These are phyloP conservation scores for Lolium perenne DNA, from an alignment of 176 grass and related monocot species.

Conservation along the genomic window DNA sequence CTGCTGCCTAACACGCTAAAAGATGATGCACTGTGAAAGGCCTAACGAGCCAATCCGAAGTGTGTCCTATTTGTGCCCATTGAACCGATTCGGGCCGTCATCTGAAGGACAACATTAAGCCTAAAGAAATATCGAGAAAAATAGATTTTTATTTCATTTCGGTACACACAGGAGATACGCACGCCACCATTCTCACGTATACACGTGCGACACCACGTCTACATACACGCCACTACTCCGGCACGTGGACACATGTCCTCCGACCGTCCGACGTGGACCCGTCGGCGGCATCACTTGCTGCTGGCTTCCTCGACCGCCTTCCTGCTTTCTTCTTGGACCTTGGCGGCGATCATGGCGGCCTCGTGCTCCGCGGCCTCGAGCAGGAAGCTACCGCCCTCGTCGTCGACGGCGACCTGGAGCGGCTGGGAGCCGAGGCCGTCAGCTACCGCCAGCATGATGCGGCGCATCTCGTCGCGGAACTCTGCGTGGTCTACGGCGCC, in stretches of 20 bases:
- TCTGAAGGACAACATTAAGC: no score
- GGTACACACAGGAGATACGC: not conserved
- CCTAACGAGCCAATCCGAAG: not conserved
- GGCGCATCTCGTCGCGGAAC: conserved; percentile 85
- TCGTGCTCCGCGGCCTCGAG: conserved; percentile 87
- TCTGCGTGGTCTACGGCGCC: conserved; percentile 74
- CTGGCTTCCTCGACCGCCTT: not conserved
- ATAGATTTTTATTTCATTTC: not conserved
- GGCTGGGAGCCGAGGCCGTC: conserved; percentile 87
- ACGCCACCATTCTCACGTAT: not conserved
- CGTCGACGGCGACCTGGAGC: conserved; percentile 80
- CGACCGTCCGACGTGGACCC: not conserved
- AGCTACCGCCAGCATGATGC: conserved; percentile 92
- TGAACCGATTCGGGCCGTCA: not conserved
- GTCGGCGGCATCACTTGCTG: conserved; percentile 29
- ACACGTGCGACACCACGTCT: no score
- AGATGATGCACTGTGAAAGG: no score
- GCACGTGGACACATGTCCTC: no score
- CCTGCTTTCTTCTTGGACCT: conserved; percentile 35
- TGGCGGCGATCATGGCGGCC: conserved; percentile 58
- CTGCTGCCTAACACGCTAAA: no score
- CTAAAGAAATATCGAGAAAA: no score
- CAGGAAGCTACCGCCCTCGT: conserved; percentile 69
- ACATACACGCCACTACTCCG: no score
- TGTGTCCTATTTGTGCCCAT: not conserved